Conservation (phyloP, 306 rosid genomes). For the Astragalus glycyphyllos region DNA sequence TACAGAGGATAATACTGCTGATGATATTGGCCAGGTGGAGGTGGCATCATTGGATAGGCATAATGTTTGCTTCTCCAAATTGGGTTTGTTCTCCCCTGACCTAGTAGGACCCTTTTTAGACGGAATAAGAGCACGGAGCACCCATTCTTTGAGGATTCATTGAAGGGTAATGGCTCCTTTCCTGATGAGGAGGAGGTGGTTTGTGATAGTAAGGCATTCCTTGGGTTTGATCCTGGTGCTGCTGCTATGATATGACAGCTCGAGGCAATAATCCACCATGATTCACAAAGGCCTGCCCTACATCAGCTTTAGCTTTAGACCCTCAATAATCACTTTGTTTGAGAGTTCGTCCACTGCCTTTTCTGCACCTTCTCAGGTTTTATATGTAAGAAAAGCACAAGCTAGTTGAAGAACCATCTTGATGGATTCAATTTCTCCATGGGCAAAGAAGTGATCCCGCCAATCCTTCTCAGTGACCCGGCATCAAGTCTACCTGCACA, state of each 20-base stretch:
- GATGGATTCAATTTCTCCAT: slow-evolving; percentile 91
- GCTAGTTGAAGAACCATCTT: slow-evolving; percentile 93
- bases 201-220: slow-evolving; percentile 66
- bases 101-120: slow-evolving; percentile 70
- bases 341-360: slow-evolving; percentile 94
- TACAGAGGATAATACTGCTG: slow-evolving; percentile 78
- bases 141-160: slow-evolving; percentile 99
- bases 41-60: slow-evolving; percentile 6
- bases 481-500: slow-evolving; percentile 93
- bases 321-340: slow-evolving; percentile 82
- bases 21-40: slow-evolving; percentile 75
- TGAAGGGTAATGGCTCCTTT: slow-evolving; percentile 81
- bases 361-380: slow-evolving; percentile 90
- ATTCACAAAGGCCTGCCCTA: slow-evolving; percentile 89
- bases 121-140: slow-evolving; percentile 53
- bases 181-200: slow-evolving; percentile 77
- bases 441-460: slow-evolving; percentile 88
- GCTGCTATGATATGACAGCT: slow-evolving; percentile 92
- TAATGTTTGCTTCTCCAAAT: slow-evolving; percentile 32
- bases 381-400: slow-evolving; percentile 88
- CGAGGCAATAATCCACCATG: slow-evolving; percentile 91
- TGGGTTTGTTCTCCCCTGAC: slow-evolving; percentile 61
- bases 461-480: slow-evolving; percentile 86
- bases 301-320: slow-evolving; percentile 86
- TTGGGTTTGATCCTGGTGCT: slow-evolving; percentile 71